A percentile compares a stretch with the other conserved stretches of the same genome.
phyloP scores from a whole-genome alignment of 2,329 filamentous ascomycete species.

The Aspergillus aculeatinus region DNA sequence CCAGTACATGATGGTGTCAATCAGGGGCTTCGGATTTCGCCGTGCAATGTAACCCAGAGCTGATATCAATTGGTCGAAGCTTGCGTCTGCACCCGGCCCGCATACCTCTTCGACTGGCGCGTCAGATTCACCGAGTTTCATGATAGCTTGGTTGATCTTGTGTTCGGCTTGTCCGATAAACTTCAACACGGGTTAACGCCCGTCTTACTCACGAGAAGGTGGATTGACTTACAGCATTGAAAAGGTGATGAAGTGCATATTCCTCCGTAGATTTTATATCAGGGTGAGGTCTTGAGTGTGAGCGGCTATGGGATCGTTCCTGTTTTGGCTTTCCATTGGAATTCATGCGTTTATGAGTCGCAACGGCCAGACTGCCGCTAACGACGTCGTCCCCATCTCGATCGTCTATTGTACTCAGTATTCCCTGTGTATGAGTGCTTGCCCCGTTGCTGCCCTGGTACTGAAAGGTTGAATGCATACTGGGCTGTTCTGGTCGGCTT shows the following conservation, averaged over 20 bases:
- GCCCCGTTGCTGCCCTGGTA: conserved; percentile 44
- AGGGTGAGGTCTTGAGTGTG: conserved; percentile 68
- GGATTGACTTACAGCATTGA: conserved; percentile 70
- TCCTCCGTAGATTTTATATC: conserved; percentile 94
- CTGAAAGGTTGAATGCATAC: conserved; percentile 28
- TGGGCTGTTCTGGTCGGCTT: conserved; percentile 34
- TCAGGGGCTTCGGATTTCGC: conserved; percentile 88
- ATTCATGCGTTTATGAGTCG: conserved; percentile 47
- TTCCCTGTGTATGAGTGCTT: conserved; percentile 26
- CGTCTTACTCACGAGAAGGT: background rate
- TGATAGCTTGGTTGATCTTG: conserved; percentile 86
- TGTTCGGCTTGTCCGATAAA: conserved; percentile 97
- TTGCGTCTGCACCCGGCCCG: conserved; percentile 80
- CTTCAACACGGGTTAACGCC: conserved; percentile 45
- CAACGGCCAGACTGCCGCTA: conserved; percentile 25
- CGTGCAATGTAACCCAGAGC: conserved; percentile 93
- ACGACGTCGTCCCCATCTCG: conserved; percentile 31
- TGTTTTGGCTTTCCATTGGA: conserved; percentile 66
- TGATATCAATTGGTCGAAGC: conserved; percentile 90
- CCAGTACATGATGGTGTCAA: conserved; percentile 98
- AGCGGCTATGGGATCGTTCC: conserved; percentile 72
- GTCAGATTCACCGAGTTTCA: conserved; percentile 74
- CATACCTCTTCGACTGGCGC: conserved; percentile 86
- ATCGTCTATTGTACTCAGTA: conserved; percentile 41
- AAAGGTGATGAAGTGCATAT: conserved; percentile 93